A percentile compares a stretch with the other conserved stretches of the same genome.
Conservation (phyloP, 2,329 filamentous ascomycete genomes). For the Rhynchosporium agropyri region DNA sequence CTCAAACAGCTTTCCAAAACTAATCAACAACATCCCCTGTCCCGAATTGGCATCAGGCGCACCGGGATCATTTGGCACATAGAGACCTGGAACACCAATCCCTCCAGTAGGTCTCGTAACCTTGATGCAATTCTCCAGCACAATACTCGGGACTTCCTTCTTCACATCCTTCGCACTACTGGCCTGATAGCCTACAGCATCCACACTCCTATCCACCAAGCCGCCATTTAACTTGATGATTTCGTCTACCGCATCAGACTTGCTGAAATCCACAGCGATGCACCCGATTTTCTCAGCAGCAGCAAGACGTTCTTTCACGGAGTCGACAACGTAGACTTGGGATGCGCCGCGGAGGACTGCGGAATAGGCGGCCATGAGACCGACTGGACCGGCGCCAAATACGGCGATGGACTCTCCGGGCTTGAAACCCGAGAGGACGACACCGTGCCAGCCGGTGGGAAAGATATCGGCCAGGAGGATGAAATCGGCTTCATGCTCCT, state of each 20-base stretch:
- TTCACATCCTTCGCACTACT: slow-evolving; percentile 57
- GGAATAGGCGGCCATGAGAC: slow-evolving; percentile 67
- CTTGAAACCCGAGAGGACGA: slow-evolving; percentile 60
- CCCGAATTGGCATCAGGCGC: slow-evolving; percentile 61
- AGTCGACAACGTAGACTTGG: slow-evolving; percentile 64
- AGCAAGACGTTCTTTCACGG: slow-evolving; percentile 59
- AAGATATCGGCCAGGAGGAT: slow-evolving; percentile 55
- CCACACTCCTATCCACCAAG: slow-evolving; percentile 65
- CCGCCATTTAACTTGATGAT: slow-evolving; percentile 61
- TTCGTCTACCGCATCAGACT: slow-evolving; percentile 60
- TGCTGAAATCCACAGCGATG: slow-evolving; percentile 61
- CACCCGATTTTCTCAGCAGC: slow-evolving; percentile 64
- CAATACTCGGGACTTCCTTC: slow-evolving; percentile 62
- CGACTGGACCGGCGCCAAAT: slow-evolving; percentile 66
- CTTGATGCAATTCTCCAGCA: slow-evolving; percentile 39
- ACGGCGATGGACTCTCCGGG: slow-evolving; percentile 65
- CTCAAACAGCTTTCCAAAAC: slow-evolving; percentile 69
- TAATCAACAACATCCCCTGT: slow-evolving; percentile 66
- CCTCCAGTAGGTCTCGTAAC: slow-evolving; percentile 39
- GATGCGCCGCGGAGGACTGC: slow-evolving; percentile 62
- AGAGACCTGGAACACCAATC: slow-evolving; percentile 40
- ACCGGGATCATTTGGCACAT: slow-evolving; percentile 57
- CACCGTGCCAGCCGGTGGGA: slow-evolving; percentile 58
- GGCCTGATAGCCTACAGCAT: slow-evolving; percentile 69
- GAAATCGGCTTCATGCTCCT: slow-evolving; percentile 67